Percentiles rank a stretch among this genome's conserved stretches.
phyloP scores from a whole-genome alignment of 306 rosid genomes.

The Vigna mungo region DNA sequence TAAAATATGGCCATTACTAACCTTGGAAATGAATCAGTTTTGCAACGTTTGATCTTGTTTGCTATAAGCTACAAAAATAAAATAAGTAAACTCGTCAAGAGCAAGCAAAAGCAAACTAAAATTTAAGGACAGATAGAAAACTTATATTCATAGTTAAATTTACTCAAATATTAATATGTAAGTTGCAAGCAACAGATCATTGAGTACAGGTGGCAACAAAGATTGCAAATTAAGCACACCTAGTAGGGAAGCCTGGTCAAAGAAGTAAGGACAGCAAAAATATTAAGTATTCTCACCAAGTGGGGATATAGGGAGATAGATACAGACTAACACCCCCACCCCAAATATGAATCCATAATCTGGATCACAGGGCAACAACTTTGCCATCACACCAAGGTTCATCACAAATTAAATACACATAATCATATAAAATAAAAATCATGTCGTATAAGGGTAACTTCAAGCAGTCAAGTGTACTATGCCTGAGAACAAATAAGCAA shows the following conservation, averaged over 20 bases:
- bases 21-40: conserved; percentile 91
- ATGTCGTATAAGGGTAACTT: neutral
- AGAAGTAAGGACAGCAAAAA: neutral
- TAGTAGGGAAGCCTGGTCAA: neutral
- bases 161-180: neutral
- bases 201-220: conserved; percentile 11
- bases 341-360: neutral
- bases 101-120: conserved; percentile 41
- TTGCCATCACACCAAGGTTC: neutral
- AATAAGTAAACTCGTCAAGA: conserved; percentile 46
- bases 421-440: neutral
- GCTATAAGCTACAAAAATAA: conserved; percentile 73
- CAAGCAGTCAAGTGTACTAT: neutral
- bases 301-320: neutral
- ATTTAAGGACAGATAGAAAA: conserved; percentile 15
- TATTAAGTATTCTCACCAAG: too few relatives aligned
- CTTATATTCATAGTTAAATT: conserved; percentile 27
- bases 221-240: conserved; percentile 1
- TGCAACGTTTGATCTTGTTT: conserved; percentile 97
- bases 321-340: neutral
- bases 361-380: neutral
- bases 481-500: neutral
- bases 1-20: conserved; percentile 52
- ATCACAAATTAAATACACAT: neutral
- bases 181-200: conserved; percentile 19